phyloP scores from a whole-genome alignment of 2,329 filamentous ascomycete species.

The Spiromastix sp. region DNA sequence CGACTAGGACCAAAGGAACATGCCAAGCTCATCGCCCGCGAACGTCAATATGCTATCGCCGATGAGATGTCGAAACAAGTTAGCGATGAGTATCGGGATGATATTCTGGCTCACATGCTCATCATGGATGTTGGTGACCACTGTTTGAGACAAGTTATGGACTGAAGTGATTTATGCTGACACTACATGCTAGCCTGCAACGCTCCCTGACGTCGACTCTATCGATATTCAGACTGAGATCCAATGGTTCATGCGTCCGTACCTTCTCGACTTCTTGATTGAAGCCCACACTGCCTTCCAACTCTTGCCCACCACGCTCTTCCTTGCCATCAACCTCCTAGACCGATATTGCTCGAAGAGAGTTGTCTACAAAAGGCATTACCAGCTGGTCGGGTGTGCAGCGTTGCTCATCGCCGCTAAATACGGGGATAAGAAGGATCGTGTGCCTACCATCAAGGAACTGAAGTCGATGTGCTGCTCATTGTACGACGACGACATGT shows the following conservation, averaged over 20 bases:
- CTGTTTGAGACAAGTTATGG: background rate
- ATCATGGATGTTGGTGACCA: slow-evolving; percentile 64
- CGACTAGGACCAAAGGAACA: slow-evolving; percentile 64
- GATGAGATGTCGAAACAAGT: slow-evolving; percentile 79
- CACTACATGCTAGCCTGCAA: slow-evolving; percentile 52
- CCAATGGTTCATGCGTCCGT: slow-evolving; percentile 98
- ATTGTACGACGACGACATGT: slow-evolving; percentile 98
- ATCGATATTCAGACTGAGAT: slow-evolving; percentile 99
- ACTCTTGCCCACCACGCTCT: slow-evolving; percentile 86
- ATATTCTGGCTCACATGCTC: slow-evolving; percentile 88
- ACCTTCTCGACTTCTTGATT: slow-evolving; percentile 94
- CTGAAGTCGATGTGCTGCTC: slow-evolving; percentile 99
- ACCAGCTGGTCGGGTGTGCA: slow-evolving; percentile 93
- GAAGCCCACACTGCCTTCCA: slow-evolving; percentile 95
- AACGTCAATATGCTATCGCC: slow-evolving; percentile 78
- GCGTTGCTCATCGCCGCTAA: slow-evolving; percentile 94
- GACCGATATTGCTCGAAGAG: slow-evolving; percentile 96
- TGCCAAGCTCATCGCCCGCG: slow-evolving; percentile 65
- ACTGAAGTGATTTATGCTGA: background rate
- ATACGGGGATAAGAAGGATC: slow-evolving; percentile 97
- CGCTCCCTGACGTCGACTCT: slow-evolving; percentile 87
- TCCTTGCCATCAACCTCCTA: slow-evolving; percentile 90
- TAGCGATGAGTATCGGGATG: slow-evolving; percentile 84
- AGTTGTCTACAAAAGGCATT: slow-evolving; percentile 98
- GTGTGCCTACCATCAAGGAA: slow-evolving; percentile 93